Percentiles rank a stretch among this genome's conserved stretches.
Conservation (phyloP, 257 asterid genomes). For the Ballota nigra region DNA sequence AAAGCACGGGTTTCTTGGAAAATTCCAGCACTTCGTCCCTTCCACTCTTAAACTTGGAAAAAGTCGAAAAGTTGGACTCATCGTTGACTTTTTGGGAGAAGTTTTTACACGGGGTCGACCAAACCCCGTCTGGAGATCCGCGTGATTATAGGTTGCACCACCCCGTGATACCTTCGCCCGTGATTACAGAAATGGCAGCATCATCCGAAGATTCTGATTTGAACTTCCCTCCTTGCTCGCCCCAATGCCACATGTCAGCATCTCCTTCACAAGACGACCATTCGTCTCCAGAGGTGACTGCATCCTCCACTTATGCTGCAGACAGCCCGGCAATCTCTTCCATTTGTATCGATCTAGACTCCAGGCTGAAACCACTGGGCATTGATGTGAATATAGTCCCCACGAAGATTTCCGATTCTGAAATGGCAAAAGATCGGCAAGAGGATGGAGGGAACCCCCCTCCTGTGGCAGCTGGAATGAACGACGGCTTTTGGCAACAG, state of each 20-base stretch:
- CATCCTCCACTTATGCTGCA: slow-evolving; percentile 30
- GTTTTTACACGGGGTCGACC: slow-evolving; percentile 41
- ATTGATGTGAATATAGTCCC: slow-evolving; percentile 49
- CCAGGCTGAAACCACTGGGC: slow-evolving; percentile 33
- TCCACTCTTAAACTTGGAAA: slow-evolving; percentile 39
- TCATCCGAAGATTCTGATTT: slow-evolving; percentile 59
- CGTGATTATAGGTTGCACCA: slow-evolving; percentile 35
- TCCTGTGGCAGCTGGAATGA: slow-evolving; percentile 42
- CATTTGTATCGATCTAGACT: slow-evolving; percentile 41
- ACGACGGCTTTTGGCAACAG: slow-evolving; percentile 89
- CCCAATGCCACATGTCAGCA: slow-evolving; percentile 37
- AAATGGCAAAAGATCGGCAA: slow-evolving; percentile 24
- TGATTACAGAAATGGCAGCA: slow-evolving; percentile 36
- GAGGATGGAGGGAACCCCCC: slow-evolving; percentile 28
- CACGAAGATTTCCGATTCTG: slow-evolving; percentile 17
- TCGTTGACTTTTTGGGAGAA: slow-evolving; percentile 63
- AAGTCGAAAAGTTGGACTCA: slow-evolving; percentile 53
- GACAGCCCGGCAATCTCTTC: slow-evolving; percentile 55
- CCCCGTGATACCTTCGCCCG: background rate
- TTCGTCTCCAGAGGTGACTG: slow-evolving; percentile 42
- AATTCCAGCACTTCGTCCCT: slow-evolving; percentile 28
- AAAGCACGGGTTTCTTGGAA: slow-evolving; percentile 29
- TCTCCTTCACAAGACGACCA: slow-evolving; percentile 44
- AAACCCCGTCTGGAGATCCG: slow-evolving; percentile 28
- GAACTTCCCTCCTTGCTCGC: slow-evolving; percentile 37